phyloP scores from a whole-genome alignment of 1,284 basidiomycete species.

The Ceratobasidium theobromae region DNA sequence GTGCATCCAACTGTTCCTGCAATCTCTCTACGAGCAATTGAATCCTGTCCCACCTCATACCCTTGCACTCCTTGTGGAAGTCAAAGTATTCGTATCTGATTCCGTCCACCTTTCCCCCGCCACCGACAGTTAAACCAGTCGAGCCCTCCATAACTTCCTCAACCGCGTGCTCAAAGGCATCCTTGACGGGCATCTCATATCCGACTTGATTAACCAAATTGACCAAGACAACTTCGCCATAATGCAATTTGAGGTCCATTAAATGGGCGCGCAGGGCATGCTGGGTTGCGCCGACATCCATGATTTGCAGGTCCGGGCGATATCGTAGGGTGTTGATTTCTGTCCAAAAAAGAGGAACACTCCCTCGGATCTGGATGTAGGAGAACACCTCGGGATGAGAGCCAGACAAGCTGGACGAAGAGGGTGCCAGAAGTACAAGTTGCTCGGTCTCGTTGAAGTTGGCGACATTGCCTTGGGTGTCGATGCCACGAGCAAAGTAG shows the following conservation, averaged over 20 bases:
- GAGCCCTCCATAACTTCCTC: slow-evolving; percentile 41
- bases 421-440: slow-evolving; percentile 73
- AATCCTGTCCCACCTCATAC: slow-evolving; percentile 95
- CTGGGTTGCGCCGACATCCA: slow-evolving; percentile 84
- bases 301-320: slow-evolving; percentile 95
- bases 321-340: slow-evolving; percentile 96
- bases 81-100: slow-evolving; percentile 96
- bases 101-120: slow-evolving; percentile 41
- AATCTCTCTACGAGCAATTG: slow-evolving; percentile 78
- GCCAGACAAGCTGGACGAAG: slow-evolving; percentile 40
- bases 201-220: slow-evolving; percentile 97
- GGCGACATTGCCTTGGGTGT: slow-evolving; percentile 78
- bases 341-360: slow-evolving; percentile 94
- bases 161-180: slow-evolving; percentile 85
- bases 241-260: slow-evolving; percentile 57
- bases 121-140: slow-evolving; percentile 41
- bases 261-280: slow-evolving; percentile 44
- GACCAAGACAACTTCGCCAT: slow-evolving; percentile 82
- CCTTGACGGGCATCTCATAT: slow-evolving; percentile 93
- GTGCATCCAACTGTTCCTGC: slow-evolving; percentile 67
- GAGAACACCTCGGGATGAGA: slow-evolving; percentile 47
- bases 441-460: slow-evolving; percentile 97
- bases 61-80: slow-evolving; percentile 95
- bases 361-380: slow-evolving; percentile 93
- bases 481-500: slow-evolving; percentile 94